A percentile compares a stretch with the other conserved stretches of the same genome.
Conservation (phyloP, 2,329 filamentous ascomycete species). For the Trichoderma sp. region DNA sequence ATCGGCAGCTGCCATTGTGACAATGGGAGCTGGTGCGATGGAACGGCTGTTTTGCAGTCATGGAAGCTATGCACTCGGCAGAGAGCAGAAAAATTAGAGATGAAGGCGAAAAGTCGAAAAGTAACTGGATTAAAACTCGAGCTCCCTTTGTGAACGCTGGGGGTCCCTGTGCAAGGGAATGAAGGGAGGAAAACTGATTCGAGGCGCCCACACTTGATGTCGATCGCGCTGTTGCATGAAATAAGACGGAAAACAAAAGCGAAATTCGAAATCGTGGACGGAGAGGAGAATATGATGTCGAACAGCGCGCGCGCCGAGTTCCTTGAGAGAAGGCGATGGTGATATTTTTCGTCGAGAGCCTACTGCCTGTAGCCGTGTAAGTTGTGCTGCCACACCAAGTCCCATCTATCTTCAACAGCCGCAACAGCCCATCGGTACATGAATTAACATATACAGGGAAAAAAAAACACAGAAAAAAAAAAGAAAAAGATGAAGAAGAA, state of each 20-base stretch:
- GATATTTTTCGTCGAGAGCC: background rate
- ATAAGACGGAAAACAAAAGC: background rate
- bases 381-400: constrained; percentile 10
- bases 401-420: background rate
- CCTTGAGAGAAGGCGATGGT: background rate
- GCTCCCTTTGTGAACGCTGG: background rate
- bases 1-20: constrained; percentile 28
- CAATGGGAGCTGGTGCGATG: constrained; percentile 22
- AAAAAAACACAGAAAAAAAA: background rate
- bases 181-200: constrained; percentile 8
- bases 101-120: background rate
- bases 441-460: background rate
- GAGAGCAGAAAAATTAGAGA: background rate
- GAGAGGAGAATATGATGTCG: background rate
- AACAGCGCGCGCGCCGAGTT: background rate
- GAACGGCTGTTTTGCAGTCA: constrained; percentile 20
- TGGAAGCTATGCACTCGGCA: constrained; percentile 20
- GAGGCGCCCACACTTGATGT: background rate
- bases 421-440: background rate
- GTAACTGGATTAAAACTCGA: background rate
- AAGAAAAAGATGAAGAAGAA: background rate
- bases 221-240: background rate
- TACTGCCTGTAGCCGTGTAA: constrained; percentile 7
- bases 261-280: background rate
- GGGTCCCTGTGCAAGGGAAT: constrained; percentile 1